A percentile compares a stretch with the other conserved stretches of the same genome.
phyloP scores from a whole-genome alignment of 108 stramenopile species.

The Aurantiochytrium sp. region DNA sequence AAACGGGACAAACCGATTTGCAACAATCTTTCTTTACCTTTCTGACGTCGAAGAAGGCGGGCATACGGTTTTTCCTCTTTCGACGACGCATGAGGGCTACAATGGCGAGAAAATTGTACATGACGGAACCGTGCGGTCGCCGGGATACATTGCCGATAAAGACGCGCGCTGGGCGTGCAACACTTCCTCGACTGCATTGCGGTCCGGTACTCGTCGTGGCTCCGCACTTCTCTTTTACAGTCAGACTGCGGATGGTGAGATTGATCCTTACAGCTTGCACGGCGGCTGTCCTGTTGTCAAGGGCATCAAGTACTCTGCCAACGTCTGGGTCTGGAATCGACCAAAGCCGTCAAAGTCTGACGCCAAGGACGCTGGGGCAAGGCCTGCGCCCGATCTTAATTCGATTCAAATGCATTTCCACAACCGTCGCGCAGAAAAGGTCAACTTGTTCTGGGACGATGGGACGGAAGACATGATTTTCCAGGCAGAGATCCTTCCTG shows the following conservation, averaged over 20 bases:
- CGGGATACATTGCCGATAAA: slow-evolving; percentile 14
- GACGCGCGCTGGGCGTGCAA: slow-evolving; percentile 46
- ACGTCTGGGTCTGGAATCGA: slow-evolving; percentile 68
- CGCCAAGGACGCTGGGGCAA: background rate
- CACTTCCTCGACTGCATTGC: slow-evolving; percentile 1
- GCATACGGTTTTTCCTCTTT: slow-evolving; percentile 72
- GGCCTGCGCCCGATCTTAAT: background rate
- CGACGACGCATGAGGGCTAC: slow-evolving; percentile 27
- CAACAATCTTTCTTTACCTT: slow-evolving; percentile 90
- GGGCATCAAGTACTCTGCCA: slow-evolving; percentile 65
- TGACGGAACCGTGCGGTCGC: background rate
- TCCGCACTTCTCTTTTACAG: slow-evolving; percentile 76
- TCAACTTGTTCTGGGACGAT: background rate
- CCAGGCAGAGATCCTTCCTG: background rate
- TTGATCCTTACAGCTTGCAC: slow-evolving; percentile 60
- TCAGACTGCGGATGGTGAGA: slow-evolving; percentile 66
- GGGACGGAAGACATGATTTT: background rate
- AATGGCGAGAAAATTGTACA: background rate
- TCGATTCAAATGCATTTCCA: background rate
- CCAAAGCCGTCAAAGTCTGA: background rate
- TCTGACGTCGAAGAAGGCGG: slow-evolving; percentile 81
- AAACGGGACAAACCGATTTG: slow-evolving; percentile 78
- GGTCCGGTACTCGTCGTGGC: slow-evolving; percentile 53
- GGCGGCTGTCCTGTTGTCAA: slow-evolving; percentile 77
- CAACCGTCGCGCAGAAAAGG: background rate